Evolutionary conservation across 306 rosid genomes (phyloP).

Genomic region (Notholithocarpus densiflorus): DNA sequence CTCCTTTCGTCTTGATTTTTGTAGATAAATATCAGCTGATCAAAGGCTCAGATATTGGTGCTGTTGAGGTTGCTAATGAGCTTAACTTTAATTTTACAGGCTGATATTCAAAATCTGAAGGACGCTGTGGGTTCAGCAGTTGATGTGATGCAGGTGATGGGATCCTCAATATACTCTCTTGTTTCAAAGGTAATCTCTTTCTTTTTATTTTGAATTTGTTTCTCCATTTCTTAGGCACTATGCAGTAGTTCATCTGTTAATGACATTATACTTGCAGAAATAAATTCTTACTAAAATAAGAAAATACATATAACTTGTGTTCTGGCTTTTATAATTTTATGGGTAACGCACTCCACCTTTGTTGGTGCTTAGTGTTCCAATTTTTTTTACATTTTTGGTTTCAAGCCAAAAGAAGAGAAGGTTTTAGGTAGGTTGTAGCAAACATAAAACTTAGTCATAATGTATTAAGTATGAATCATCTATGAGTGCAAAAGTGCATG

Average conservation of each 20-base stretch:
- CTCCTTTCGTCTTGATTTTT: constrained; percentile 6
- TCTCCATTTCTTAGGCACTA: background rate
- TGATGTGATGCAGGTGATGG: constrained; percentile 95
- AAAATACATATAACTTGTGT: background rate
- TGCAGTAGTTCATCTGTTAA: background rate
- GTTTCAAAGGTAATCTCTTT: constrained; percentile 61
- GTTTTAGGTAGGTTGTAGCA: background rate
- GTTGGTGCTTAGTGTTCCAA: background rate
- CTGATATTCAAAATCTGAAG: constrained; percentile 82
- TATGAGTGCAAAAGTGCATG: background rate
- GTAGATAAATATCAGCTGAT: background rate
- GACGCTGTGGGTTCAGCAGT: constrained; percentile 95
- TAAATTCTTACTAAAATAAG: background rate
- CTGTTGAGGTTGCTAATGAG: background rate
- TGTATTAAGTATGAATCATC: background rate
- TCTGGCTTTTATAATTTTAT: background rate
- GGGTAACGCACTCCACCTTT: background rate
- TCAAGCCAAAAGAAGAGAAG: background rate
- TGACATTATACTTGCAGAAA: background rate
- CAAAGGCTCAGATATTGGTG: background rate
- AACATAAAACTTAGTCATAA: background rate
- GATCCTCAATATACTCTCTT: constrained; percentile 83
- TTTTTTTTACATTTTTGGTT: background rate
- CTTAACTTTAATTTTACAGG: constrained; percentile 44
- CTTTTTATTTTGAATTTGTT: constrained; percentile 6